phyloP scores from a whole-genome alignment of 169 alveolate species.

The Toxoplasma gondii region DNA sequence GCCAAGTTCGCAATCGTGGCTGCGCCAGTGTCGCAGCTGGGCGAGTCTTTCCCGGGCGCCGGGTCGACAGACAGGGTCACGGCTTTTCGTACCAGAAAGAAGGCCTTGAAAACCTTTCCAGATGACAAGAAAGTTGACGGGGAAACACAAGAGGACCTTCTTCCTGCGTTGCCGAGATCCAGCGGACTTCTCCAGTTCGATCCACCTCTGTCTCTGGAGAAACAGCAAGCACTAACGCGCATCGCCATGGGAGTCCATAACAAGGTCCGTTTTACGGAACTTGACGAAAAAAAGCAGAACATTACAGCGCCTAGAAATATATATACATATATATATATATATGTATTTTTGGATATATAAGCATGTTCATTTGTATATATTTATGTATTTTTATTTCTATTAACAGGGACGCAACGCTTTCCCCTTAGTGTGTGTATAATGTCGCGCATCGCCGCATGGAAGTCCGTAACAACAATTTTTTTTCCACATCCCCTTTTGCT shows the following conservation, averaged over 20 bases:
- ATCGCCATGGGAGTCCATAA: conserved; percentile 64
- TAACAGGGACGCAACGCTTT: too few relatives aligned
- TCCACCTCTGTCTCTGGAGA: conserved; percentile 59
- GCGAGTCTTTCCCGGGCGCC: neutral
- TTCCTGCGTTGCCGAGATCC: neutral
- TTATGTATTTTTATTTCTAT: neutral
- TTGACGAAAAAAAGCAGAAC: neutral
- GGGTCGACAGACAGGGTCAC: neutral
- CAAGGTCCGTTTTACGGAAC: conserved; percentile 37
- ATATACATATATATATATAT: neutral
- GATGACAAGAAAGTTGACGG: too few relatives aligned
- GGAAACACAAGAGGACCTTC: too few relatives aligned
- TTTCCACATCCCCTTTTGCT: too few relatives aligned
- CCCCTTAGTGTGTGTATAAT: too few relatives aligned
- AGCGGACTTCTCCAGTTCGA: conserved; percentile 56
- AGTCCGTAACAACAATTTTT: too few relatives aligned
- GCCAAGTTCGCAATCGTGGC: conserved; percentile 69
- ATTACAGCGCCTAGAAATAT: neutral
- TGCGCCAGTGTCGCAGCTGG: conserved; percentile 61
- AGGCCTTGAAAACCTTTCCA: too few relatives aligned
- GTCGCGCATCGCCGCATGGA: too few relatives aligned
- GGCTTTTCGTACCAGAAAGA: too few relatives aligned
- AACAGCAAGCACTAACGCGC: conserved; percentile 66
- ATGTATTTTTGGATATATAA: neutral
- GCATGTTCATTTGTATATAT: neutral